phyloP scores from a whole-genome alignment of 78 protist genomes.

The Cavenderia fasciculata region DNA sequence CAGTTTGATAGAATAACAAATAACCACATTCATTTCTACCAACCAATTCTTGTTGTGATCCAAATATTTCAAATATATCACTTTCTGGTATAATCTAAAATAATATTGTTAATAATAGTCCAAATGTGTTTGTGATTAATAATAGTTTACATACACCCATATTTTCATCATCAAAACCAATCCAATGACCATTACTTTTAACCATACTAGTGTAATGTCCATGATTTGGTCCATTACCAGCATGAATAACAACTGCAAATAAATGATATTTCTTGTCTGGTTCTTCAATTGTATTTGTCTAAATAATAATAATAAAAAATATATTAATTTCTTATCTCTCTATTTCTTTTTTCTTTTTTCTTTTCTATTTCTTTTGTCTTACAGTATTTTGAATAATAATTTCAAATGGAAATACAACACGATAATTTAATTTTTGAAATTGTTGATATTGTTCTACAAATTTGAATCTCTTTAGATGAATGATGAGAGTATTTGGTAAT shows the following conservation, averaged over 20 bases:
- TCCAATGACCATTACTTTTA: constrained; percentile 81
- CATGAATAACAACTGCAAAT: constrained; percentile 92
- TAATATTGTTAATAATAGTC: neutral
- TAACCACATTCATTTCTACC: constrained; percentile 76
- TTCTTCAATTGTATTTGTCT: constrained; percentile 69
- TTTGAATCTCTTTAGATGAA: constrained; percentile 96
- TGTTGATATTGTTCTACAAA: constrained; percentile 84
- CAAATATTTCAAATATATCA: constrained; percentile 54
- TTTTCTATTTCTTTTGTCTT: neutral
- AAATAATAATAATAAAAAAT: neutral
- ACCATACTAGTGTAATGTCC: constrained; percentile 92
- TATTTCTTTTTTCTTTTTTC: no score
- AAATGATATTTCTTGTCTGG: constrained; percentile 82
- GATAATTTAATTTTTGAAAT: constrained; percentile 82
- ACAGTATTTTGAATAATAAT: constrained; percentile 76
- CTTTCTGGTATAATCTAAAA: constrained; percentile 6
- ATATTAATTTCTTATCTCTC: no score
- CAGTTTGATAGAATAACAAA: constrained; percentile 64
- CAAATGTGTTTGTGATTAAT: neutral
- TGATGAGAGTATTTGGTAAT: constrained; percentile 87
- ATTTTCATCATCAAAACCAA: constrained; percentile 89
- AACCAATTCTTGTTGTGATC: constrained; percentile 25
- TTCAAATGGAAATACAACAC: constrained; percentile 94
- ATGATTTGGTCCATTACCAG: constrained; percentile 90
- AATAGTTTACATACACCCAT: constrained; percentile 49